Evolutionary conservation across 129 eudicot species (phyloP).

Genomic region (Ambrosia artemisiifolia): DNA sequence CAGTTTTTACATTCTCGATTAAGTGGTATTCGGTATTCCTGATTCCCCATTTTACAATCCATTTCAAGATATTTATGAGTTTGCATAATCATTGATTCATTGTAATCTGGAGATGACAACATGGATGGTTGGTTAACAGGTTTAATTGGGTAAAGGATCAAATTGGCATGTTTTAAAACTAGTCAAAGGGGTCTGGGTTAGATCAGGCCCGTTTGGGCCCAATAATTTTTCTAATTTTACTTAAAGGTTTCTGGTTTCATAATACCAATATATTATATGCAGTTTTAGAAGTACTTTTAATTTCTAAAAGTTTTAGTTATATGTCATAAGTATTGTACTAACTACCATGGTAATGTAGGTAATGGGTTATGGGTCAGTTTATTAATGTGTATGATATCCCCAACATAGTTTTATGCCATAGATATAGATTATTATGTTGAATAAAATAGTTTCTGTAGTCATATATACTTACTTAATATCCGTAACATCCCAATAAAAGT

Average conservation of each 20-base stretch:
- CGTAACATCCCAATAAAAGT: too few species aligned
- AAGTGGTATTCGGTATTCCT: neutral
- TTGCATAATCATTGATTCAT: neutral
- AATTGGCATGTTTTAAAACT: neutral
- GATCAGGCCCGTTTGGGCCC: neutral
- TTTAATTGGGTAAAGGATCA: neutral
- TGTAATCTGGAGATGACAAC: neutral
- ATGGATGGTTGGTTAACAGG: neutral
- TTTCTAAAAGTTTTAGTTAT: neutral
- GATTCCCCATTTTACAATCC: neutral
- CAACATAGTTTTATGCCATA: too few species aligned
- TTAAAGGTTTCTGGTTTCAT: neutral
- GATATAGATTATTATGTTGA: too few species aligned
- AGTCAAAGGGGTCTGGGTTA: neutral
- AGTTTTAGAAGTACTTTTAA: neutral
- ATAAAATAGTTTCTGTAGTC: too few species aligned
- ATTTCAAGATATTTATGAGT: neutral
- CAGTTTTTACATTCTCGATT: neutral
- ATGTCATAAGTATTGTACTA: neutral
- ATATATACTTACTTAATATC: too few species aligned
- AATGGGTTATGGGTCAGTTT: too few species aligned
- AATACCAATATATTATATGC: neutral
- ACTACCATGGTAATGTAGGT: neutral
- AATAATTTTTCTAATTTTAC: neutral
- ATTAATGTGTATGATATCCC: too few species aligned